Evolutionary conservation across 495 filamentous ascomycete genomes (phyloP).

Genomic region (Xylaria longipes): DNA sequence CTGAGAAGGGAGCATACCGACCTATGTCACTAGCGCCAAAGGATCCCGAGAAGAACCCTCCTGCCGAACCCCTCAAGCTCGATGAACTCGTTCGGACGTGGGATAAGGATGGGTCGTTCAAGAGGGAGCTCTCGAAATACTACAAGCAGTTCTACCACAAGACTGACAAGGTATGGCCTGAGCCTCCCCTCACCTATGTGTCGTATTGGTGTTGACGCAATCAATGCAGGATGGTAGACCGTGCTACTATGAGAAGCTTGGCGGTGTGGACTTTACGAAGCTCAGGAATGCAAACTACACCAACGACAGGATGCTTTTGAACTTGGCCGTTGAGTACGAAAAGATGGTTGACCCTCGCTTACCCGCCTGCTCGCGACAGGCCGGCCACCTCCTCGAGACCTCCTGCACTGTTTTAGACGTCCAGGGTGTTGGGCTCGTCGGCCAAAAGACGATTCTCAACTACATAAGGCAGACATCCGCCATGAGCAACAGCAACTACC

Average conservation of each 20-base stretch:
- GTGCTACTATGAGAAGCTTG: conserved; percentile 95
- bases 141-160: conserved; percentile 99
- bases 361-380: conserved; percentile 93
- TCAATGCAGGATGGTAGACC: conserved; percentile 83
- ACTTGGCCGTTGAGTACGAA: conserved; percentile 96
- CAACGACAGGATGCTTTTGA: conserved; percentile 90
- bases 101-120: conserved; percentile 78
- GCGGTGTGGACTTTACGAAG: conserved; percentile 86
- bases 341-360: conserved; percentile 90
- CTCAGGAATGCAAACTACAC: conserved; percentile 92
- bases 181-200: conserved; percentile 10
- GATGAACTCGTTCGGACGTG: conserved; percentile 82
- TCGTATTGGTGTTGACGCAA: conserved; percentile 15
- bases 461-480: conserved; percentile 71
- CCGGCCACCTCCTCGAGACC: conserved; percentile 88
- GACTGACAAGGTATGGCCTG: conserved; percentile 82
- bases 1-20: conserved; percentile 20
- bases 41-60: conserved; percentile 37
- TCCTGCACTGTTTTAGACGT: conserved; percentile 98
- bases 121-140: conserved; percentile 84
- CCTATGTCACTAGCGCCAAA: conserved; percentile 28
- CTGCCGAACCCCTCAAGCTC: conserved; percentile 58
- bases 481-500: conserved; percentile 95
- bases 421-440: conserved; percentile 87
- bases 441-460: conserved; percentile 75